Base-by-base conservation (phyloP, 441 rosid species). In the Metrosideros polymorpha region DNA sequence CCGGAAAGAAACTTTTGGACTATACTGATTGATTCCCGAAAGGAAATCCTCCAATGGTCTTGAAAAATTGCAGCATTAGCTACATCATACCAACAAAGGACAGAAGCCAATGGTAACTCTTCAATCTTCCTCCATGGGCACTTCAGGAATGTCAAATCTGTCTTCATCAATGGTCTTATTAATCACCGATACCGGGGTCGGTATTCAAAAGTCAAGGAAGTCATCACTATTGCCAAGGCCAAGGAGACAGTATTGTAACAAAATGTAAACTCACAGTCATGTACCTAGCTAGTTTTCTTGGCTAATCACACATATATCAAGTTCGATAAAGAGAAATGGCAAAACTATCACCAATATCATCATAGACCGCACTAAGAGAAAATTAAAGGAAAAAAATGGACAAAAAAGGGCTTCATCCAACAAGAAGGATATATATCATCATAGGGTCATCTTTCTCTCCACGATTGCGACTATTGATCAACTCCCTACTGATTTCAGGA, bases 41-140 rank as follows among this genome's bases (percentile, higher is more conserved):
- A 66, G 45, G 13, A 63, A 66, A 66, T 35, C 77, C 77, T 66
- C 35, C 77, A 66, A 71, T 71, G 47, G 79, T 22, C 49, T 42
- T 71, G 49, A 22, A 71, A 47, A 71, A 71, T 39, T 71, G 49
- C 79, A 71, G 79, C 79, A 71, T 71, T 22, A 22, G 9, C 47
- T 25, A 39, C 79, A 71, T 71, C 79, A 71, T 52, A 53, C 84
- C 84, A 30, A 30, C 84, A 51, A 32, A 83, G 59, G 45, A 18
- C 63, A 22, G 29, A 83, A 54, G 49, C 29, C 19, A 42, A 22
- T 42, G 2, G 84, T 42, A 52, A 30, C 18, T 30, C 27, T 53
- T 94, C 90, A 95, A 90, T 95, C 98, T 82, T 95, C 98, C 90
- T 97, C 99, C 98, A 97, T 95, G 9, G 98, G 98, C 59, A 97